Conservation (phyloP, 257 asterid species). For the Plantago ovata region DNA sequence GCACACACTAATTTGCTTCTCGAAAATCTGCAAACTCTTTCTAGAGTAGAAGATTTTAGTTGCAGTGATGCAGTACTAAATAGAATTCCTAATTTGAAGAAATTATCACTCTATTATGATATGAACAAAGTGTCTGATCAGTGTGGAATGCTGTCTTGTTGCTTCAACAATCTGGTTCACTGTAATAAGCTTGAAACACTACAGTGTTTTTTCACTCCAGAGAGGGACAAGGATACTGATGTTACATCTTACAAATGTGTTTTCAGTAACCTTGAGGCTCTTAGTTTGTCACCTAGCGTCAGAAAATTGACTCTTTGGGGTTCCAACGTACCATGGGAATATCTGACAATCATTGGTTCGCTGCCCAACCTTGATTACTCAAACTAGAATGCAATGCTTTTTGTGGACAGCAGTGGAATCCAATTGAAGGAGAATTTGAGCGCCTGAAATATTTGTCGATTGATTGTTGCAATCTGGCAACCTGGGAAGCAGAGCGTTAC, state of each 20-base stretch:
- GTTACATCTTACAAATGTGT: not conserved
- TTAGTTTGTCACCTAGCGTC: not conserved
- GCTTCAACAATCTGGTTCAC: not conserved
- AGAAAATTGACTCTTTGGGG: not conserved
- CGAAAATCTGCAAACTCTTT: not conserved
- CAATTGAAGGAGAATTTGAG: constrained; percentile 1
- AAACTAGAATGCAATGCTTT: not conserved
- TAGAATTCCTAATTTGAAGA: not conserved
- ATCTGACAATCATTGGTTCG: not conserved
- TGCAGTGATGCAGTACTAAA: not conserved
- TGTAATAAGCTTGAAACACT: not conserved
- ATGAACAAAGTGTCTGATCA: not conserved
- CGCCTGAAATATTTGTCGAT: not conserved
- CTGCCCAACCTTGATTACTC: not conserved
- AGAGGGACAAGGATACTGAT: not conserved
- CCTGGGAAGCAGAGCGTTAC: not conserved
- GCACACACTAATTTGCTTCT: not conserved
- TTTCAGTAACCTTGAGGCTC: not conserved
- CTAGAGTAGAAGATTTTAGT: not conserved
- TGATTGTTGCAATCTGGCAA: not conserved
- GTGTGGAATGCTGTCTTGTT: not conserved
- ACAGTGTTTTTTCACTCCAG: constrained; percentile 1
- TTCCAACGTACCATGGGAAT: constrained; percentile 1
- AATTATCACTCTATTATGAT: not conserved
- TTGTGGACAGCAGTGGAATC: not conserved